Base-by-base conservation (phyloP, 371 early-diverging fungal genomes). In the Saksenaea vasiformis region DNA sequence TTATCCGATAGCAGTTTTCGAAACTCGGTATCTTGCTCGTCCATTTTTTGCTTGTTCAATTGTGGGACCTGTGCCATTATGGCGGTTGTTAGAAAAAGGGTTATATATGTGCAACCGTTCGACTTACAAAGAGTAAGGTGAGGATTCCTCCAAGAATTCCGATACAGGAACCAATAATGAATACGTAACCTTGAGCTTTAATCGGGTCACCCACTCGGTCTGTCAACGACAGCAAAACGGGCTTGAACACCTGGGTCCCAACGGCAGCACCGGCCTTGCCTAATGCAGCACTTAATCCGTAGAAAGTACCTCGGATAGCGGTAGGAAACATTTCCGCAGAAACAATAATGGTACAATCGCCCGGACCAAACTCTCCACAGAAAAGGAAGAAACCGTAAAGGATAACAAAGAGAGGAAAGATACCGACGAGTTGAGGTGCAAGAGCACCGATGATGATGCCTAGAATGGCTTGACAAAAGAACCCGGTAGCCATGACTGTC, bases 351-450 rank as follows among this genome's bases (percentile, higher is more conserved):
- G 79, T 74, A 67, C 79, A 79, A 37, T 80, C 79, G 60, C 87
- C 87, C 41, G 85, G 85, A 56, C 87, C 87, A 58, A 84, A 80
- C 65, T 86, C 83, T 51, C 83, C 83, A 59, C 80, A 74, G 59
- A 75, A 72, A 65, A 86, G 74, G 56, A 84, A 86, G 57, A 85
- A 58, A 58, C 87, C 87, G 51, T 86, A 86, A 26, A 84, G 67
- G 31, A 85, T 70, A 26, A 86, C 83, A 55, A 86, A 86, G 51
- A 77, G 56, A 4, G 83, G 84, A 60, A 83, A 81, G 59, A 75
- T 65, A 13, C 62, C 54, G 54, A 78, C 65, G 27, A 85, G 58
- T 19, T 71, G 66, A 57, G 70, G 73, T 64, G 74, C 78, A 31
- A 72, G 66, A 58, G 72, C 70, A 22, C 83, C 87, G 59, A 86